Conservation (phyloP, 352 stramenopile genomes). For the Pythium monospermum region DNA sequence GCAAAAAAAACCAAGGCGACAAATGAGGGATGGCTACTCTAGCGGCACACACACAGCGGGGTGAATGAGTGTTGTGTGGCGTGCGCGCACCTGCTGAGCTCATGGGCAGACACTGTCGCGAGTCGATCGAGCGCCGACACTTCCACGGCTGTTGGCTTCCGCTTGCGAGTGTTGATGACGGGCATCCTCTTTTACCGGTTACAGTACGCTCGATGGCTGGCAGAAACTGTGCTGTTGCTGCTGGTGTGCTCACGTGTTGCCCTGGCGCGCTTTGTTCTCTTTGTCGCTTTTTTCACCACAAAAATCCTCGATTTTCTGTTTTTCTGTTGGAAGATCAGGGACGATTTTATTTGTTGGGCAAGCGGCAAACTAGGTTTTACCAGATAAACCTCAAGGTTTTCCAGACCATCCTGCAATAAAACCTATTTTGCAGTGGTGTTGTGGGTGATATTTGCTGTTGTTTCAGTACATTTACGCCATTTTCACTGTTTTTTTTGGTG, state of each 20-base stretch:
- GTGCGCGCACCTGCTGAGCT: slow-evolving; percentile 14
- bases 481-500: too few species aligned
- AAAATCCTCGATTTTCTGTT: neutral
- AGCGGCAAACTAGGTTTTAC: slow-evolving; percentile 17
- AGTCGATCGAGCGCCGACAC: slow-evolving; percentile 13
- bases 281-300: neutral
- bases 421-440: slow-evolving; percentile 47
- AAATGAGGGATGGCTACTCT: too few species aligned
- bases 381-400: slow-evolving; percentile 3
- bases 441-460: too few species aligned
- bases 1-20: too few species aligned
- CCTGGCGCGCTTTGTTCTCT: neutral
- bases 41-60: neutral
- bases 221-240: too few species aligned
- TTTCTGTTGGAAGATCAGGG: slow-evolving; percentile 19
- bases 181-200: slow-evolving; percentile 14
- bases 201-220: too few species aligned
- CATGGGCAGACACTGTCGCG: slow-evolving; percentile 8
- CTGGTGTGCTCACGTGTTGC: too few species aligned
- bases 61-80: too few species aligned
- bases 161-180: slow-evolving; percentile 24
- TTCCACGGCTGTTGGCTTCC: slow-evolving; percentile 15
- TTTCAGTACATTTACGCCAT: too few species aligned
- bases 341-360: slow-evolving; percentile 7
- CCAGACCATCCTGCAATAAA: slow-evolving; percentile 17